Conservation (phyloP, 2,329 filamentous ascomycete genomes). For the Claviceps fusiformis region DNA sequence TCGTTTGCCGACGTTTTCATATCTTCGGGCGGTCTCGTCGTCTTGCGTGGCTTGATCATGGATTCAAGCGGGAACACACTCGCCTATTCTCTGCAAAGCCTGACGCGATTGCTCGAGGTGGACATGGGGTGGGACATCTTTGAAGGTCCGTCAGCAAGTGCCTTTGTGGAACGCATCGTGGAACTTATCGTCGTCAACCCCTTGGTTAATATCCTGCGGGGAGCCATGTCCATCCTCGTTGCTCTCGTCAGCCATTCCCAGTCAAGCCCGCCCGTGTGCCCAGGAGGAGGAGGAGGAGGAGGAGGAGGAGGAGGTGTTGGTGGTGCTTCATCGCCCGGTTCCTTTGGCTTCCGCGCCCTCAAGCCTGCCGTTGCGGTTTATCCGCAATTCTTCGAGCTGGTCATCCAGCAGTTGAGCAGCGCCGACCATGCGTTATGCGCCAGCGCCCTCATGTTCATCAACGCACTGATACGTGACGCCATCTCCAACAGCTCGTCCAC, state of each 20-base stretch:
- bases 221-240: slow-evolving; percentile 92
- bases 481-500: slow-evolving; percentile 57
- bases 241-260: slow-evolving; percentile 82
- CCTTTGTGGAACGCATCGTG: slow-evolving; percentile 65
- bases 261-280: slow-evolving; percentile 27
- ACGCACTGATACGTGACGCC: slow-evolving; percentile 85
- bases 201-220: slow-evolving; percentile 90
- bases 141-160: slow-evolving; percentile 45
- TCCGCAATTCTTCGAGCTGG: slow-evolving; percentile 86
- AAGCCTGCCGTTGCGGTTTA: slow-evolving; percentile 86
- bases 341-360: slow-evolving; percentile 79
- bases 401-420: slow-evolving; percentile 81
- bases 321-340: slow-evolving; percentile 31
- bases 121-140: slow-evolving; percentile 97
- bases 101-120: slow-evolving; percentile 78
- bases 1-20: slow-evolving; percentile 96
- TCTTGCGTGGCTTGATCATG: slow-evolving; percentile 73
- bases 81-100: slow-evolving; percentile 83
- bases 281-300: too few species aligned
- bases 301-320: slow-evolving; percentile 15
- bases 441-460: slow-evolving; percentile 89
- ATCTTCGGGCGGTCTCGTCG: slow-evolving; percentile 67
- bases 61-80: slow-evolving; percentile 82
- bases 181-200: slow-evolving; percentile 90
- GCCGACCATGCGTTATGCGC: slow-evolving; percentile 93